phyloP scores from a whole-genome alignment of 2,329 filamentous ascomycete species.

The Cladosporium sp. region DNA sequence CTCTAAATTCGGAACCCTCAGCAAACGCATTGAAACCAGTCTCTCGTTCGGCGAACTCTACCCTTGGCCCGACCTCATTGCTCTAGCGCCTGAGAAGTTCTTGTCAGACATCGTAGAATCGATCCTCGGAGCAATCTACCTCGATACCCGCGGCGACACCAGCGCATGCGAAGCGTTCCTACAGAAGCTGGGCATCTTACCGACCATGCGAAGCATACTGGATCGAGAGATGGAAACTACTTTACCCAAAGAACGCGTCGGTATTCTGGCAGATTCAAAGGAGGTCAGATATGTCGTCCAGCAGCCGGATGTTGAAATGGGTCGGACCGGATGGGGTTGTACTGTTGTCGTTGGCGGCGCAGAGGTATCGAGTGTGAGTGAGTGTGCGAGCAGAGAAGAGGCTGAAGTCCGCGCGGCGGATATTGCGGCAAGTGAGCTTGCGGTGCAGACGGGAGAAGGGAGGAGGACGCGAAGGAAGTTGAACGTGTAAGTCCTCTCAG shows the following conservation, averaged over 20 bases:
- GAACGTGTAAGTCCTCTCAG: not conserved
- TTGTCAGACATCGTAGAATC: constrained; percentile 81
- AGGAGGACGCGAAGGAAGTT: not conserved
- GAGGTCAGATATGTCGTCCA: constrained; percentile 50
- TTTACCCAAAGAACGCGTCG: constrained; percentile 66
- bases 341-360: constrained; percentile 33
- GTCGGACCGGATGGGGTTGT: constrained; percentile 24
- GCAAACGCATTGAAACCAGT: constrained; percentile 46
- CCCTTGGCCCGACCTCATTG: constrained; percentile 71
- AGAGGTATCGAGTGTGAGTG: constrained; percentile 31
- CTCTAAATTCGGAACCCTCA: constrained; percentile 46
- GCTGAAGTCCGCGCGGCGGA: constrained; percentile 19
- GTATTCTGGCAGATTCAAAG: constrained; percentile 51
- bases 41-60: constrained; percentile 54
- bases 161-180: constrained; percentile 58
- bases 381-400: constrained; percentile 32
- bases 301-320: constrained; percentile 7
- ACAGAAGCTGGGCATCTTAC: constrained; percentile 60
- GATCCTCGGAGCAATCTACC: constrained; percentile 74
- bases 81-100: constrained; percentile 67
- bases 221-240: constrained; percentile 49
- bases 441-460: not conserved
- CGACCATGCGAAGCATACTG: constrained; percentile 59
- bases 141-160: constrained; percentile 66
- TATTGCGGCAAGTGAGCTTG: not conserved